Evolutionary conservation across 2,329 filamentous ascomycete species (phyloP).

Genomic region (Bipolaris sorokiniana): DNA sequence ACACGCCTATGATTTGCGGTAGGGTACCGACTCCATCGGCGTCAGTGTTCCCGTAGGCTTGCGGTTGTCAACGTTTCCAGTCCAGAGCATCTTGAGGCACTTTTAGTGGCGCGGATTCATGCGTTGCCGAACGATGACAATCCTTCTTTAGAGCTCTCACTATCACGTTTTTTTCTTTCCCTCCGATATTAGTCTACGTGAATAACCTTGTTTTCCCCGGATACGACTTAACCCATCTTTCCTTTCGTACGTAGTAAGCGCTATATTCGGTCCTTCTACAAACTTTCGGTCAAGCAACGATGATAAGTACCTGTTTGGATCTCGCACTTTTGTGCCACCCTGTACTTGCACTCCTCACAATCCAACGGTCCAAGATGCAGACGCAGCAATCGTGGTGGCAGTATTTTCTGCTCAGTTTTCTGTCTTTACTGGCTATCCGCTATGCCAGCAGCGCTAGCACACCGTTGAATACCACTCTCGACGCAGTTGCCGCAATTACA

Average conservation of each 20-base stretch:
- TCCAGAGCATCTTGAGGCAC: slow-evolving; percentile 16
- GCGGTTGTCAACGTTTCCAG: slow-evolving; percentile 23
- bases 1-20: slow-evolving; percentile 10
- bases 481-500: background rate
- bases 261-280: slow-evolving; percentile 2
- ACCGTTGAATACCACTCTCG: background rate
- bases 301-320: slow-evolving; percentile 40
- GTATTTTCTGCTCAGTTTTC: slow-evolving; percentile 37
- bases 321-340: slow-evolving; percentile 43
- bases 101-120: slow-evolving; percentile 34
- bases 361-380: slow-evolving; percentile 36
- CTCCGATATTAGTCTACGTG: background rate
- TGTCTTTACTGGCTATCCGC: slow-evolving; percentile 34
- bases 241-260: background rate
- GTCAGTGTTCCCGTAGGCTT: slow-evolving; percentile 8
- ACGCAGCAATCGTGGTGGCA: slow-evolving; percentile 30
- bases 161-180: background rate
- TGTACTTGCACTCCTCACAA: slow-evolving; percentile 37
- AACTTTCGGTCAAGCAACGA: slow-evolving; percentile 10
- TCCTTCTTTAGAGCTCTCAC: slow-evolving; percentile 19
- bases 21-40: slow-evolving; percentile 19
- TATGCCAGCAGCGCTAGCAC: slow-evolving; percentile 30
- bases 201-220: slow-evolving; percentile 7
- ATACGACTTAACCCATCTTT: no score
- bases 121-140: slow-evolving; percentile 21